Conservation (phyloP, 2,329 filamentous ascomycete genomes). For the Knufia fluminis region DNA sequence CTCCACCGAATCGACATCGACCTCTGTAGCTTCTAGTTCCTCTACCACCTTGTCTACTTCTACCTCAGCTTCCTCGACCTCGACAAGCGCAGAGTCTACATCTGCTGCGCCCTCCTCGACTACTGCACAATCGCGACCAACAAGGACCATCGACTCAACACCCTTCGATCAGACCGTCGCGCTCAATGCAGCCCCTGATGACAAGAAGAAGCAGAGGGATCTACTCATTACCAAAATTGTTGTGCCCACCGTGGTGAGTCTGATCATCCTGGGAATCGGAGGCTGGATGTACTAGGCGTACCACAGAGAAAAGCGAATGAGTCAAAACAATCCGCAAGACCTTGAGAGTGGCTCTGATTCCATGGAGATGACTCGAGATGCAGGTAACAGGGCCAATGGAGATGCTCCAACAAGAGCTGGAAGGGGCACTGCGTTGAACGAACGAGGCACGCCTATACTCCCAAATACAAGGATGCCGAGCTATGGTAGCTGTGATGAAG, state of each 20-base stretch:
- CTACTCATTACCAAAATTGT: background rate
- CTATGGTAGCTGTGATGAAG: background rate
- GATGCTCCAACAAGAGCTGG: background rate
- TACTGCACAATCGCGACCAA: background rate
- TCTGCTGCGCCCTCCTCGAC: background rate
- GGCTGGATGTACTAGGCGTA: slow-evolving; percentile 7
- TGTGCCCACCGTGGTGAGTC: background rate
- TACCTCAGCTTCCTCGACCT: background rate
- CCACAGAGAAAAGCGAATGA: background rate
- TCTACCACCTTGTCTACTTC: background rate
- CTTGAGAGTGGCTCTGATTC: background rate
- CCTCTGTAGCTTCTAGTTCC: background rate
- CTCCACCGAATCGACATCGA: background rate
- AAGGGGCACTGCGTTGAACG: background rate
- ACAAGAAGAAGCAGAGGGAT: background rate
- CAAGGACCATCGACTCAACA: slow-evolving; percentile 4
- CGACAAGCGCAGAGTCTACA: background rate
- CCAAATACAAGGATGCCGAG: background rate
- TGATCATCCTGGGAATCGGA: background rate
- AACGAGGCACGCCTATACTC: background rate
- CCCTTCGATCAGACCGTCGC: slow-evolving; percentile 9
- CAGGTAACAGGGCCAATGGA: background rate
- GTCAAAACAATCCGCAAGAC: background rate
- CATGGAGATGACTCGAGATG: background rate
- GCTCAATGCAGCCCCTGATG: background rate